phyloP scores from a whole-genome alignment of 768 basidiomycete genomes.

The Agrocybe chaxingu region DNA sequence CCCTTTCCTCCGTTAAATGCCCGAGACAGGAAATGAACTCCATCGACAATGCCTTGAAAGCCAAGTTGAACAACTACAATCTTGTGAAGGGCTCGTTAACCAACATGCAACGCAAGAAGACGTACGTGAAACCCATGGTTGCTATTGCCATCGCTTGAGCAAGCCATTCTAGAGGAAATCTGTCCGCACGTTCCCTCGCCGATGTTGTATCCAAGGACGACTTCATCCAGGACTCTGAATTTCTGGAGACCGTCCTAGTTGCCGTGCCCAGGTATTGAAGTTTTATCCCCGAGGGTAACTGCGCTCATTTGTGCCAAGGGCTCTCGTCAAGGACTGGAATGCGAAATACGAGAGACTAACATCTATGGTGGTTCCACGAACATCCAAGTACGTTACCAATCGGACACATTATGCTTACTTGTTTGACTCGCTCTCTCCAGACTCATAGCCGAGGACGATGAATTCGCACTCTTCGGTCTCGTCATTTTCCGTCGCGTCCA shows the following conservation, averaged over 20 bases:
- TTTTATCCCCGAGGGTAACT: constrained; percentile 13
- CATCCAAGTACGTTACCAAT: constrained; percentile 61
- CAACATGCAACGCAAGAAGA: constrained; percentile 93
- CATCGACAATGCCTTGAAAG: constrained; percentile 92
- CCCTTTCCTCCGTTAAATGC: constrained; percentile 3
- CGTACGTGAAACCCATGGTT: constrained; percentile 40
- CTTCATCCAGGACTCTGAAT: constrained; percentile 87
- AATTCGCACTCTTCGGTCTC: constrained; percentile 81
- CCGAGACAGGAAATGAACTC: constrained; percentile 80
- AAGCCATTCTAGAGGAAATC: constrained; percentile 67
- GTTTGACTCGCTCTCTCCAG: constrained; percentile 34
- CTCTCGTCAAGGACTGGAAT: constrained; percentile 82
- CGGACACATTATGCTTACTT: neutral
- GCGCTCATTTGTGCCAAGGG: constrained; percentile 47
- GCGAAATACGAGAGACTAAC: constrained; percentile 84
- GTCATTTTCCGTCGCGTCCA: constrained; percentile 89
- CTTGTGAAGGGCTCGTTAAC: constrained; percentile 89
- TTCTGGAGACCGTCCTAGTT: constrained; percentile 87
- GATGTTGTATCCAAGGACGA: constrained; percentile 83
- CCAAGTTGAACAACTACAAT: constrained; percentile 89
- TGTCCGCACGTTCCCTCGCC: constrained; percentile 84
- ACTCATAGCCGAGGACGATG: constrained; percentile 78
- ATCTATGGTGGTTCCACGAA: constrained; percentile 90
- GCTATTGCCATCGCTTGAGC: constrained; percentile 4
- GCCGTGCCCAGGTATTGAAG: constrained; percentile 85